These are phyloP conservation scores for Kuraishia hungarica DNA, from an alignment of 805 yeast genomes.

Conservation along the genomic window DNA sequence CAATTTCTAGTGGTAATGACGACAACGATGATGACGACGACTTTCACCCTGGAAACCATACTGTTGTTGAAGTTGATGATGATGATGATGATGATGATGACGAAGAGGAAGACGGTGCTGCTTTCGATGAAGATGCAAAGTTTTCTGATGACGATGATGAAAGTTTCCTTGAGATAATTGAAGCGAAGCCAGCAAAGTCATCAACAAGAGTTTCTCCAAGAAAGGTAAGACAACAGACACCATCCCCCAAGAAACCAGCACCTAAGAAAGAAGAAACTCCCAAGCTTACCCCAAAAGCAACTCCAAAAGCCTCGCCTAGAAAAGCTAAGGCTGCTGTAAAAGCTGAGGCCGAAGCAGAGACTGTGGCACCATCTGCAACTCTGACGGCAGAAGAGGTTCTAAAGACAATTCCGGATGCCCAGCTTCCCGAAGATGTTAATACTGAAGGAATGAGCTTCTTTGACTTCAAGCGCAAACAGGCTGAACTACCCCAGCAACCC, in stretches of 20 bases:
- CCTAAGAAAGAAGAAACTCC: constrained; percentile 5
- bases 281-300: constrained; percentile 4
- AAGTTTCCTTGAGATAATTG: neutral
- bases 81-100: constrained; percentile 16
- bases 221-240: constrained; percentile 2
- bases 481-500: constrained; percentile 22
- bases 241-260: constrained; percentile 2
- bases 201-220: neutral
- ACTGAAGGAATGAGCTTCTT: constrained; percentile 44
- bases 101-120: constrained; percentile 12
- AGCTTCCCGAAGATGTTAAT: constrained; percentile 46
- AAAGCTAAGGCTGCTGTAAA: constrained; percentile 1
- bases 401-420: constrained; percentile 66
- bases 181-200: neutral
- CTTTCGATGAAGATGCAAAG: constrained; percentile 9
- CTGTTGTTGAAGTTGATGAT: constrained; percentile 18
- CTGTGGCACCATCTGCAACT: neutral
- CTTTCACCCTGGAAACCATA: constrained; percentile 1
- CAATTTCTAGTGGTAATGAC: constrained; percentile 1
- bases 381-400: constrained; percentile 47
- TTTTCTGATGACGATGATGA: constrained; percentile 4
- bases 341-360: neutral
- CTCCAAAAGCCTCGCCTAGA: constrained; percentile 2
- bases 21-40: constrained; percentile 6
- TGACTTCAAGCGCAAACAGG: constrained; percentile 44